Evolutionary conservation across 2,329 filamentous ascomycete species (phyloP), one percentile per base, ranked within the genome.

Genomic region (Thyridium curvatum): DNA sequence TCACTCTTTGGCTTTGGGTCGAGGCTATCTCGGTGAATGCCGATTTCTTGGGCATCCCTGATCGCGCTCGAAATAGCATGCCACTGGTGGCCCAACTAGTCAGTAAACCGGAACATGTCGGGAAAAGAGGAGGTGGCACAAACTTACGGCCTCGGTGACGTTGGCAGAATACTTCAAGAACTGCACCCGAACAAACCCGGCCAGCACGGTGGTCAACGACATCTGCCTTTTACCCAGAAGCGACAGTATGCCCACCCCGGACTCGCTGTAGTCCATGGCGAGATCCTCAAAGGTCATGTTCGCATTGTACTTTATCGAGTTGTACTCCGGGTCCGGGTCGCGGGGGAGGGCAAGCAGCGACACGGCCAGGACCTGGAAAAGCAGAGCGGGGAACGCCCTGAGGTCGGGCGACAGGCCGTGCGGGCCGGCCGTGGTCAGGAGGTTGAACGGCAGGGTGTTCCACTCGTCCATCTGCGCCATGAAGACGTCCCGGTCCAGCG

Each of bases 1-100:
- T 65, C 56, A 29, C 67, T 58, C 12, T 54, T 58, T 3, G 72
- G 69, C 35, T 67, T 66, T 0, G 72, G 72, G 45, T 78, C 73
- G 18, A 70, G 56, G 29, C 60, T 64, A 44, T 75, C 69, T 12
- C 70, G 65, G 46, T 82, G 72, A 48, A 82, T 60, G 12, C 77
- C 78, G 31, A 82, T 68, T 47, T 81, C 77, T 51, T 82, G 77
- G 0, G 75, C 78, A 51, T 82, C 77, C 31, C 74, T 64, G 40
- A 82, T 79, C 1, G 73, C 70, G 16, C 68, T 64, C 1, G 73
- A 72, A 21, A 82, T 62, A 2, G 66, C 65, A 50, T 78, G 73
- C 72, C 72, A 77, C 69, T 74, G 37, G 17, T 5, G 30, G n/a
- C 13, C n/a, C 13, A 36, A 17, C 12, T 26, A 15, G n/a, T n/a